Conservation (phyloP, 768 basidiomycete genomes). For the Boletus coccyginus region DNA sequence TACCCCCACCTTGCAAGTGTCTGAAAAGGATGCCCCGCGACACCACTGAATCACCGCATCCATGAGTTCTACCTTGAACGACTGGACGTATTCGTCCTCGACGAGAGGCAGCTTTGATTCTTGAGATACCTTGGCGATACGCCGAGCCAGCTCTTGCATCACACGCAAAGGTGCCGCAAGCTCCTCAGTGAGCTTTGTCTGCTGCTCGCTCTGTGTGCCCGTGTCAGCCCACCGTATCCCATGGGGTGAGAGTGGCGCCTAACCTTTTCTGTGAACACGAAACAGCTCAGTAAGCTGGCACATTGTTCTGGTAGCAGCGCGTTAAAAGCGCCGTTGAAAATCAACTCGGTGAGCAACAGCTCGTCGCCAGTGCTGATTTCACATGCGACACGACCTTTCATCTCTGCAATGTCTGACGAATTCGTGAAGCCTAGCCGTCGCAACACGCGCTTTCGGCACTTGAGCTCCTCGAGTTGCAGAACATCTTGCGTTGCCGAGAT, state of each 20-base stretch:
- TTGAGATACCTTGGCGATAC: constrained; percentile 95
- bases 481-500: constrained; percentile 91
- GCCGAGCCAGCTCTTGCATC: constrained; percentile 93
- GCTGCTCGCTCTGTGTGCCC: constrained; percentile 69
- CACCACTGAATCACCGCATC: constrained; percentile 98
- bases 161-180: constrained; percentile 87
- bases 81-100: constrained; percentile 93
- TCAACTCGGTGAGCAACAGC: constrained; percentile 90
- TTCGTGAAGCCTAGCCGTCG: constrained; percentile 90
- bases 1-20: constrained; percentile 84
- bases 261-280: constrained; percentile 97
- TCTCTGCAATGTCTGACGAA: constrained; percentile 88
- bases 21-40: constrained; percentile 93
- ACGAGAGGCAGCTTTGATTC: constrained; percentile 88
- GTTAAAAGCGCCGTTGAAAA: constrained; percentile 98
- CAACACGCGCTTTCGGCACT: constrained; percentile 90
- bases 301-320: constrained; percentile 85
- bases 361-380: constrained; percentile 99
- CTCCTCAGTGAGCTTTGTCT: constrained; percentile 87
- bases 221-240: constrained; percentile 1
- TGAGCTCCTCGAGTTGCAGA: constrained; percentile 94
- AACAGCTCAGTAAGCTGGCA: constrained; percentile 93
- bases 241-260: constrained; percentile 13
- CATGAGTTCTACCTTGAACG: constrained; percentile 99
- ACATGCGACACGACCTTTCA: constrained; percentile 97